A percentile compares a stretch with the other conserved stretches of the same genome.
These are phyloP conservation scores for Tetrahymena elliotti DNA, from an alignment of 73 alveolate species.

Conservation along the genomic window DNA sequence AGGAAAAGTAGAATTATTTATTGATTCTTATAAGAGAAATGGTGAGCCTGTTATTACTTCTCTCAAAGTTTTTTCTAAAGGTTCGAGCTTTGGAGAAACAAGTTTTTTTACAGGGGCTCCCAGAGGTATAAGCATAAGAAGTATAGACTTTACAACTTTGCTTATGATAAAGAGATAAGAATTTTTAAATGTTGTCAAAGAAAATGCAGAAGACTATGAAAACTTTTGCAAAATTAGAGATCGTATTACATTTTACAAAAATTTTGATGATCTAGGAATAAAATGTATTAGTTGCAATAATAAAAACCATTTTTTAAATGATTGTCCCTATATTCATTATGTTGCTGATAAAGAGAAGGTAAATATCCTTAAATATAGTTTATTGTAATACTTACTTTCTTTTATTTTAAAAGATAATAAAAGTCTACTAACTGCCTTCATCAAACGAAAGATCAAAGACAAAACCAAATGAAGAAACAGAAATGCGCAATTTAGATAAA, in stretches of 20 bases:
- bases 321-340: conserved; percentile 33
- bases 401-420: not conserved
- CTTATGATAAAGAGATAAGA: conserved; percentile 20
- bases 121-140: conserved; percentile 11
- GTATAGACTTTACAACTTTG: conserved; percentile 6
- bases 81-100: conserved; percentile 32
- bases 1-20: not conserved
- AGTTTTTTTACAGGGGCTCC: conserved; percentile 37
- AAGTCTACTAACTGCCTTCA: not conserved
- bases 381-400: not conserved
- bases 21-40: not conserved
- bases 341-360: not conserved
- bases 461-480: not conserved
- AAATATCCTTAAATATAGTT: not conserved
- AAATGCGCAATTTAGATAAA: not conserved
- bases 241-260: not conserved
- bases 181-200: conserved; percentile 5
- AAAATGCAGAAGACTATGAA: conserved; percentile 32
- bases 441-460: not conserved
- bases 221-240: conserved; percentile 32
- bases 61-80: not conserved
- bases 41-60: not conserved
- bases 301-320: conserved; percentile 7
- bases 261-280: conserved; percentile 2
- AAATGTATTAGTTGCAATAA: conserved; percentile 9